Conservation (phyloP, 345 rosid species). For the Lepidium sativum region DNA sequence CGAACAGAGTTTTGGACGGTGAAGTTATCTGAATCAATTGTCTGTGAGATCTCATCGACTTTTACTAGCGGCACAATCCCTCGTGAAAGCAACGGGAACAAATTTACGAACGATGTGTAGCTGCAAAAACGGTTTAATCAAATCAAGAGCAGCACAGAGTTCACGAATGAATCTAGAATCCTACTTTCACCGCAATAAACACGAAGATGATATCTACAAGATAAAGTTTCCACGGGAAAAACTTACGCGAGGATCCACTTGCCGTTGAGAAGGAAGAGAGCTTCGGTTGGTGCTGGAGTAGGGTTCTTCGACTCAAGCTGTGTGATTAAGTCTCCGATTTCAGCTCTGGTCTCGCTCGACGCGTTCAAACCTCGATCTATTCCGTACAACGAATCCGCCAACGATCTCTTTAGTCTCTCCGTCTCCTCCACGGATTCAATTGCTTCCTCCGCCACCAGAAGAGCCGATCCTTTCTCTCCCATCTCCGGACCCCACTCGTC, state of each 20-base stretch:
- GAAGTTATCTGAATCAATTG: slow-evolving; percentile 64
- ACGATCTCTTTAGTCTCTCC: slow-evolving; percentile 45
- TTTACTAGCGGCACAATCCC: slow-evolving; percentile 45
- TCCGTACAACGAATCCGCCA: slow-evolving; percentile 68
- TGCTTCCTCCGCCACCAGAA: slow-evolving; percentile 32
- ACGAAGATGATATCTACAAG: not conserved
- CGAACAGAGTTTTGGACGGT: slow-evolving; percentile 62
- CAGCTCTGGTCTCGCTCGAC: slow-evolving; percentile 79
- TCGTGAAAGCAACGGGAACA: slow-evolving; percentile 66
- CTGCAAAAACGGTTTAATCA: slow-evolving; percentile 20
- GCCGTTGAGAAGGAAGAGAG: slow-evolving; percentile 70
- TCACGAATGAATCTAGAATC: not conserved
- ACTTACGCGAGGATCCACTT: slow-evolving; percentile 94
- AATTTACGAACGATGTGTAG: slow-evolving; percentile 60
- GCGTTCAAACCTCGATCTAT: slow-evolving; percentile 69
- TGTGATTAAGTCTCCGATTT: slow-evolving; percentile 80
- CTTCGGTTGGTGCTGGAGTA: slow-evolving; percentile 77
- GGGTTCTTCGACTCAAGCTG: slow-evolving; percentile 89
- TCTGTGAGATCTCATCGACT: slow-evolving; percentile 85
- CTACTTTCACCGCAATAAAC: not conserved
- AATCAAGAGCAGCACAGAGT: not conserved
- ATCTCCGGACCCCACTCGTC: slow-evolving; percentile 29
- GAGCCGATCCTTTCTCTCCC: slow-evolving; percentile 17
- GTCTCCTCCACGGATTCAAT: slow-evolving; percentile 39
- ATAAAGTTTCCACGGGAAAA: not conserved